phyloP scores from a whole-genome alignment of 805 yeast species.

The Candida orba region DNA sequence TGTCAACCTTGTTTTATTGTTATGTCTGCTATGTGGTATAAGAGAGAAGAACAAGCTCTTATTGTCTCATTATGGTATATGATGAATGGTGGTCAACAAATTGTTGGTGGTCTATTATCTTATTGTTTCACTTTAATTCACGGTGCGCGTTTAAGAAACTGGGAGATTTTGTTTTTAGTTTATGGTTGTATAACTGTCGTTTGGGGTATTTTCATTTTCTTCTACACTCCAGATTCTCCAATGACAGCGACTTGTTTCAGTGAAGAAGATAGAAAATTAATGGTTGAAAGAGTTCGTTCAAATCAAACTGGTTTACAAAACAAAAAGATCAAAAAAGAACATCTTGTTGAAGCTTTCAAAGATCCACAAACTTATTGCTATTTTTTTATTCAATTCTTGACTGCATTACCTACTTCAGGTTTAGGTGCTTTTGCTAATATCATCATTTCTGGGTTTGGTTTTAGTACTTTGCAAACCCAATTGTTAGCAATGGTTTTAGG shows the following conservation, averaged over 20 bases:
- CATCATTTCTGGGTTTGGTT: constrained; percentile 46
- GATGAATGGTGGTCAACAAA: constrained; percentile 41
- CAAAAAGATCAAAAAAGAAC: constrained; percentile 36
- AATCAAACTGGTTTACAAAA: constrained; percentile 49
- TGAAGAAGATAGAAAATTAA: constrained; percentile 36
- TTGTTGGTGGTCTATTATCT: constrained; percentile 34
- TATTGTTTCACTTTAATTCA: constrained; percentile 29
- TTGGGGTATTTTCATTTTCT: constrained; percentile 35
- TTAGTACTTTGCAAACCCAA: constrained; percentile 14
- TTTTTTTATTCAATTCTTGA: constrained; percentile 42
- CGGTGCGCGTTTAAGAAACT: constrained; percentile 32
- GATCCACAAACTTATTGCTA: constrained; percentile 35
- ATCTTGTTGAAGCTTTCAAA: constrained; percentile 38
- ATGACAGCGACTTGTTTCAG: constrained; percentile 31
- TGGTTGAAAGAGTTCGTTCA: constrained; percentile 38
- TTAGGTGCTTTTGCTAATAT: constrained; percentile 47
- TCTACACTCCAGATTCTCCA: constrained; percentile 42
- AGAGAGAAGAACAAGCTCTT: constrained; percentile 39
- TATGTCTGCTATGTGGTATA: constrained; percentile 52
- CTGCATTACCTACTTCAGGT: constrained; percentile 43
- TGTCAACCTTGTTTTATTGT: constrained; percentile 46
- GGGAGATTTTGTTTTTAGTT: constrained; percentile 49
- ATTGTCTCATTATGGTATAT: constrained; percentile 44
- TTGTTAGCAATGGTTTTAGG: constrained; percentile 43
- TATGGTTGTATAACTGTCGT: constrained; percentile 43